These are phyloP conservation scores for Globisporangium radiosum DNA, from an alignment of 352 stramenopile species.

Conservation along the genomic window DNA sequence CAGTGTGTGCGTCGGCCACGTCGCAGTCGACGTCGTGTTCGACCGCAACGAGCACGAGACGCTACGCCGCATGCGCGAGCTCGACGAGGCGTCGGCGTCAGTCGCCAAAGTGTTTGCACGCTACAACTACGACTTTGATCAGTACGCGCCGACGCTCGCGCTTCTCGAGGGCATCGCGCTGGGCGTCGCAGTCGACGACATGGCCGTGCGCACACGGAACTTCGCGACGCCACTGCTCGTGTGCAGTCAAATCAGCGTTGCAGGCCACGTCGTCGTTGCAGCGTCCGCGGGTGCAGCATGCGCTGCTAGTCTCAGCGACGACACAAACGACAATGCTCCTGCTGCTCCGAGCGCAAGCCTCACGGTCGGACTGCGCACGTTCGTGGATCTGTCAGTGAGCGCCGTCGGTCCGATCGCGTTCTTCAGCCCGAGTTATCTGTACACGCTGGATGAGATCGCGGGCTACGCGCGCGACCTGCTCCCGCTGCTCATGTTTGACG, in stretches of 20 bases:
- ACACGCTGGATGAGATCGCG: conserved; percentile 44
- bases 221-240: conserved; percentile 44
- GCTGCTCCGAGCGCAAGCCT: conserved; percentile 7
- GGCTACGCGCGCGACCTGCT: conserved; percentile 23
- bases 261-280: conserved; percentile 29
- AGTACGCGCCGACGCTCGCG: conserved; percentile 22
- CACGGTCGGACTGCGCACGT: conserved; percentile 26
- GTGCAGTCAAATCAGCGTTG: conserved; percentile 24
- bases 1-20: conserved; percentile 19
- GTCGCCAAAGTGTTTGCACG: conserved; percentile 22
- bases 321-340: conserved; percentile 4
- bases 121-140: conserved; percentile 10
- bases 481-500: conserved; percentile 32
- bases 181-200: conserved; percentile 21
- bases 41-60: conserved; percentile 23
- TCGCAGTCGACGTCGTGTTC: conserved; percentile 33
- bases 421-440: conserved; percentile 51
- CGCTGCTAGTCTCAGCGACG: not conserved
- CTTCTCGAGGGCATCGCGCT: conserved; percentile 26
- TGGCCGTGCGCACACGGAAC: conserved; percentile 34
- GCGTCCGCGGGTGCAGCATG: conserved; percentile 13
- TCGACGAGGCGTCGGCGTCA: conserved; percentile 41
- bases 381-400: conserved; percentile 30
- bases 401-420: conserved; percentile 30
- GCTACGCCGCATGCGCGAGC: conserved; percentile 21